Percentiles rank a stretch among this genome's conserved stretches.
Evolutionary conservation across 495 filamentous ascomycete species (phyloP).

Genomic region (Xylaria grammica): DNA sequence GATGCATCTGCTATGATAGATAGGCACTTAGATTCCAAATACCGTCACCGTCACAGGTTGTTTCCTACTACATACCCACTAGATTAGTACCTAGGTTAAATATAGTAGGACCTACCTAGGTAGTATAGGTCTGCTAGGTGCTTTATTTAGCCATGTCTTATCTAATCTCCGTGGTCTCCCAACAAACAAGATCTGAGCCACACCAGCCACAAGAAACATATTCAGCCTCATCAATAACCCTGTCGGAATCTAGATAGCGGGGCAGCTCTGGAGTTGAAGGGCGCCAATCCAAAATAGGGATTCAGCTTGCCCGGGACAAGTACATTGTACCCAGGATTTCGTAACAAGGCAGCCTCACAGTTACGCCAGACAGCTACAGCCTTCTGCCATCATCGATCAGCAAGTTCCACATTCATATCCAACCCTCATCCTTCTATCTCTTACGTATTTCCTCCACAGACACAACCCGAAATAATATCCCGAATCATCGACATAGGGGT

Average conservation of each 20-base stretch:
- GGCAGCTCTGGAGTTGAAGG: not conserved
- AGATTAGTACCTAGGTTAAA: too few relatives aligned
- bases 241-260: not conserved
- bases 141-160: constrained; percentile 7
- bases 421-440: constrained; percentile 11
- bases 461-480: constrained; percentile 1
- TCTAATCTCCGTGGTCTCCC: constrained; percentile 1
- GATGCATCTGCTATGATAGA: too few relatives aligned
- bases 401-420: constrained; percentile 5
- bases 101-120: not conserved
- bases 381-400: constrained; percentile 19
- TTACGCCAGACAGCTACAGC: constrained; percentile 23
- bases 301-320: constrained; percentile 9
- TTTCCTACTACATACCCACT: not conserved
- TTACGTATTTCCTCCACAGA: not conserved
- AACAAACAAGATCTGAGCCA: not conserved
- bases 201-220: not conserved
- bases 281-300: constrained; percentile 19
- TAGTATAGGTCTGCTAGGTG: too few relatives aligned
- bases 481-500: not conserved
- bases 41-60: not conserved
- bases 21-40: constrained; percentile 17
- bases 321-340: not conserved
- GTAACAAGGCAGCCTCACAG: constrained; percentile 24
- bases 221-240: constrained; percentile 7